Evolutionary conservation across 2,329 filamentous ascomycete genomes (phyloP), one percentile per base, ranked within the genome.

Genomic region (Pseudopyricularia javanii): DNA sequence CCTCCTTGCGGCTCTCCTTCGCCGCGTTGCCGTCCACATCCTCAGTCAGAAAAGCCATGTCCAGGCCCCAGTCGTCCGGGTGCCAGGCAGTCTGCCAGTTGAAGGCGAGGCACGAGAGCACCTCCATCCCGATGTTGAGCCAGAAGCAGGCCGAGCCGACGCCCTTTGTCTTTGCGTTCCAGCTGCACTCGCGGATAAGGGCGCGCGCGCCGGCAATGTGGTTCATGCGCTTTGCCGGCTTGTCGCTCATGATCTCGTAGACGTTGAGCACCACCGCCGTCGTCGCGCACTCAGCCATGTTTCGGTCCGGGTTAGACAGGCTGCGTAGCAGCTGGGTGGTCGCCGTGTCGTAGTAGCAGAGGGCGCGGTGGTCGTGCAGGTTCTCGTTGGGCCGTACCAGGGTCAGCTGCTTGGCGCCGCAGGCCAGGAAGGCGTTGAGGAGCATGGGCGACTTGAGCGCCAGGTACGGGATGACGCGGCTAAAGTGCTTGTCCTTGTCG

Each of bases 111-210:
- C 90, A 95, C 57, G 82, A 88, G 28, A 96, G 73, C n/a, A 96
- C 74, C 64, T 97, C 91, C 76, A 95, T 86, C 15, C 85, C 86
- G 15, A 95, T 83, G 60, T 94, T 95, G 35, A 96, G 74, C 91
- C 91, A 96, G 69, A 96, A 96, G 66, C 91, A 96, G 1, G 91
- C 89, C 0, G 83, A 80, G 1, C 89, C 91, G 20, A 95, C 80
- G 0, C 91, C 90, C 1, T 76, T 78, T 34, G 86, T 86, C 56
- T 75, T 80, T 0, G 88, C 88, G 60, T 88, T 85, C 91, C 91
- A 96, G 4, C 83, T 82, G 61, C 90, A 95, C 63, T 95, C 89
- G 56, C 89, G 88, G 61, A 96, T 91, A 50, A 95, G 72, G 2
- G 88, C 88, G 52, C 89, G 79, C 9, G 89, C 88, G 5, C 89